Conservation (phyloP, 1,139 yeast species). For the Martiniozyma asiatica region DNA sequence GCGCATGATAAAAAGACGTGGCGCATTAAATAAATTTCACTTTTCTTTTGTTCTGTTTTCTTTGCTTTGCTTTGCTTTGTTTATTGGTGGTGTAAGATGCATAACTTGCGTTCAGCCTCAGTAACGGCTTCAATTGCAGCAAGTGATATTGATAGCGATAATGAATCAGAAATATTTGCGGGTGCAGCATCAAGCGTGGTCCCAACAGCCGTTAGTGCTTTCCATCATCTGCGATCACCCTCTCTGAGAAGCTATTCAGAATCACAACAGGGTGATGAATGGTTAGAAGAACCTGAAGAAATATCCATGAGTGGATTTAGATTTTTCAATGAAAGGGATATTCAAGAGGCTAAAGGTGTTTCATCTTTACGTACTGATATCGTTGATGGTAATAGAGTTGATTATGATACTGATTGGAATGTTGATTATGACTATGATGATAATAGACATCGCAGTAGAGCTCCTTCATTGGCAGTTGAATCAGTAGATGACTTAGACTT, state of each 20-base stretch:
- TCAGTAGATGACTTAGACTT: neutral
- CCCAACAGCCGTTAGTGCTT: conserved; percentile 82
- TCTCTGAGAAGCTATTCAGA: conserved; percentile 2
- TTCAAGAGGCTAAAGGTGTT: conserved; percentile 78
- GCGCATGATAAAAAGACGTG: no score
- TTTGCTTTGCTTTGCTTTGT: no score
- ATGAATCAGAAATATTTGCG: conserved; percentile 63
- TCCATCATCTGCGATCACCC: conserved; percentile 43
- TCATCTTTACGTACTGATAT: conserved; percentile 50
- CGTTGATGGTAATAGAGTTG: conserved; percentile 35
- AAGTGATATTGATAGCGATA: conserved; percentile 19
- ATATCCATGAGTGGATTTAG: conserved; percentile 32
- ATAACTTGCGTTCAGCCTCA: no score
- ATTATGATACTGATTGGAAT: conserved; percentile 58
- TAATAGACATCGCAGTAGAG: no score
- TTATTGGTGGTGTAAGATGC: no score
- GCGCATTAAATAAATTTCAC: no score
- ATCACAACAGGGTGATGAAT: neutral
- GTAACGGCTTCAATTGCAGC: no score
- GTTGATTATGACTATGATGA: conserved; percentile 21
- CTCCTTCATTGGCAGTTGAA: no score
- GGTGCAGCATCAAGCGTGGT: conserved; percentile 86
- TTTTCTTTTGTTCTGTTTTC: no score
- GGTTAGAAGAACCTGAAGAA: neutral
- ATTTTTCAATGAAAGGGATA: conserved; percentile 74